Evolutionary conservation across 495 filamentous ascomycete genomes (phyloP).

Genomic region (Tuber indicum): DNA sequence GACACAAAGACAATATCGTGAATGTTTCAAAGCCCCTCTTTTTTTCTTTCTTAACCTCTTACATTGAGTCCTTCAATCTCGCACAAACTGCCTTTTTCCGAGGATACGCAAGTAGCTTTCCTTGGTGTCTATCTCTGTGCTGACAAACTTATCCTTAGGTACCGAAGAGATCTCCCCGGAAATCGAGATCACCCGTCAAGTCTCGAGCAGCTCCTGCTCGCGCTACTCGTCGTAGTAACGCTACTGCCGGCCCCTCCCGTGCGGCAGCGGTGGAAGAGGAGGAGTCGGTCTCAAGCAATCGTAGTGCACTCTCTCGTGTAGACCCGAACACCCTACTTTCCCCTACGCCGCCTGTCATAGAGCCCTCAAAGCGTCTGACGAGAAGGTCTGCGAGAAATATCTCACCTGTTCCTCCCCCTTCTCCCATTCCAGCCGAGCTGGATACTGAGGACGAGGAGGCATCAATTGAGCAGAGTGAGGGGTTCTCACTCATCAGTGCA

Average conservation of each 20-base stretch:
- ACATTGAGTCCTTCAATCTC: neutral
- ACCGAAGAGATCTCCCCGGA: neutral
- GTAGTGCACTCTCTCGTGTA: conserved; percentile 15
- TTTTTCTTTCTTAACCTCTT: neutral
- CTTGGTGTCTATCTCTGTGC: neutral
- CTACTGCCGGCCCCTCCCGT: neutral
- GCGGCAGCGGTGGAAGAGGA: conserved; percentile 5
- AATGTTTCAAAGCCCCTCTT: neutral
- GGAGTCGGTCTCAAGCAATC: neutral
- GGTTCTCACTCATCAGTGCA: conserved; percentile 29
- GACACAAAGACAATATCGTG: neutral
- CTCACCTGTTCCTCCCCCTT: neutral
- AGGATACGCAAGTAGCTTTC: neutral
- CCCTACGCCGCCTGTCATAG: conserved; percentile 3
- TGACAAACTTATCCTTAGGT: neutral
- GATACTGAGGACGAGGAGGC: neutral
- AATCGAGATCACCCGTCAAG: neutral
- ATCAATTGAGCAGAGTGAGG: conserved; percentile 20
- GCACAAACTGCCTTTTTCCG: neutral
- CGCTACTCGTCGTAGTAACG: neutral
- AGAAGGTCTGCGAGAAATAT: neutral
- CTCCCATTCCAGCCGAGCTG: neutral
- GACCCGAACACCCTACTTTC: conserved; percentile 14
- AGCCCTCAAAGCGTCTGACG: neutral
- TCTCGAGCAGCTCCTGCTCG: neutral